Percentiles rank a stretch among this genome's conserved stretches.
phyloP scores from a whole-genome alignment of 73 alveolate species.

The Uronychia binucleata region DNA sequence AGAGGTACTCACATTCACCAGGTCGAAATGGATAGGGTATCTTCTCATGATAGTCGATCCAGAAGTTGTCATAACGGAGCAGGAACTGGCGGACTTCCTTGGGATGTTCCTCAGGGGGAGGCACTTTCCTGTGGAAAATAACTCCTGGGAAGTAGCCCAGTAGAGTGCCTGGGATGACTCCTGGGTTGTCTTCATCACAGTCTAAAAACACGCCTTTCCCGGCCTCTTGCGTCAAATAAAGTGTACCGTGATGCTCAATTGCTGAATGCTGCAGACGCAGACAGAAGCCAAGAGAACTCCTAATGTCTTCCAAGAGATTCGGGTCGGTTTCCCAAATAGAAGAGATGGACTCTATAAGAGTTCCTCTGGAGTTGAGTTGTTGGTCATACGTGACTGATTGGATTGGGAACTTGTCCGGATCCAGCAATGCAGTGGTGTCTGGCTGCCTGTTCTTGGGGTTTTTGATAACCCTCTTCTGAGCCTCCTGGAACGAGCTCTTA shows the following conservation, averaged over 20 bases:
- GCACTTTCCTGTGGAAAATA: slow-evolving; percentile 30
- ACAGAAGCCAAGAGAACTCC: slow-evolving; percentile 31
- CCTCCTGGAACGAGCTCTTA: slow-evolving; percentile 2
- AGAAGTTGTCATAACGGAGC: slow-evolving; percentile 54
- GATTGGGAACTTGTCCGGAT: slow-evolving; percentile 57
- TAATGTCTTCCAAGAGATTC: slow-evolving; percentile 21
- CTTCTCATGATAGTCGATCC: slow-evolving; percentile 52
- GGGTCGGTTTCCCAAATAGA: slow-evolving; percentile 41
- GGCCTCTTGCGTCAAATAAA: slow-evolving; percentile 35
- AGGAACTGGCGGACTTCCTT: slow-evolving; percentile 44
- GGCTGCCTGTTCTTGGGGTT: slow-evolving; percentile 26
- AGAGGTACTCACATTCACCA: not conserved
- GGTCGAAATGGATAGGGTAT: slow-evolving; percentile 60
- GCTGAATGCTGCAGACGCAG: slow-evolving; percentile 32
- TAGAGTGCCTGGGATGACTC: slow-evolving; percentile 67
- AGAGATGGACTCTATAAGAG: slow-evolving; percentile 21
- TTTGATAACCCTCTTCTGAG: not conserved
- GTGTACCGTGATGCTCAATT: slow-evolving; percentile 59
- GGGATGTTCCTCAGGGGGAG: slow-evolving; percentile 26
- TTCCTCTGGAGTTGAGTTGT: slow-evolving; percentile 3
- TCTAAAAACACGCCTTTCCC: slow-evolving; percentile 71
- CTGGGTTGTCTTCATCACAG: slow-evolving; percentile 8
- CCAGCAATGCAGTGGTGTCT: slow-evolving; percentile 10
- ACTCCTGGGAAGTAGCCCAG: slow-evolving; percentile 77
- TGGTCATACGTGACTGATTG: slow-evolving; percentile 7